Evolutionary conservation across 176 grass and related monocot genomes (phyloP).

Genomic region (Eremochloa ophiuroides): DNA sequence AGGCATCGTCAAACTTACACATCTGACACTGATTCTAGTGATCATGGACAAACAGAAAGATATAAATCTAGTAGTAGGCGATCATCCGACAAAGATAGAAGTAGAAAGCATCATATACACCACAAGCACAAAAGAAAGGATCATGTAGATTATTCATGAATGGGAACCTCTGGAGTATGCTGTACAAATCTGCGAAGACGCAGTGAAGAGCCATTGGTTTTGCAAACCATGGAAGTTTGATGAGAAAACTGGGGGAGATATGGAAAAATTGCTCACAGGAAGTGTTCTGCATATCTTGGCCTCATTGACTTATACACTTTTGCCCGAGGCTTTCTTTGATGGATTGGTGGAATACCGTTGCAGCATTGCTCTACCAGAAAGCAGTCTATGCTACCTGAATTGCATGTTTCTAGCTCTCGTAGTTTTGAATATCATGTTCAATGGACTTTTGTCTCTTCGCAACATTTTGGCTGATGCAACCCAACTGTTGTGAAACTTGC

Average conservation of each 20-base stretch:
- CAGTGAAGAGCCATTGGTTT: neutral
- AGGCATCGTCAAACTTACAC: conserved; percentile 37
- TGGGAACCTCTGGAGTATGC: neutral
- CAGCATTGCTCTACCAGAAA: neutral
- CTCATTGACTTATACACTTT: neutral
- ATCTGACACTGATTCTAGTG: conserved; percentile 52
- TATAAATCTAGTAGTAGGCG: conserved; percentile 45
- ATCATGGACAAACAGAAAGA: conserved; percentile 36
- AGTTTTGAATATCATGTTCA: neutral
- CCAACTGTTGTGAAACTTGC: neutral
- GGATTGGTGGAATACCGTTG: neutral
- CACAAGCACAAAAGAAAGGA: conserved; percentile 46
- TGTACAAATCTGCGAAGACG: neutral
- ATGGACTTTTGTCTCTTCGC: neutral
- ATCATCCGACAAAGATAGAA: conserved; percentile 49
- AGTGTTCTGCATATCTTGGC: neutral
- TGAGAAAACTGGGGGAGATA: neutral
- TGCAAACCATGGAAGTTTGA: neutral
- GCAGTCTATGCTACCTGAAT: neutral
- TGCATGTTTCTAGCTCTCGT: neutral
- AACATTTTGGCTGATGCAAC: neutral
- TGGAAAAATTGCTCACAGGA: neutral
- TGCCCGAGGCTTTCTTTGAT: neutral
- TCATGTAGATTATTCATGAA: conserved; percentile 29
- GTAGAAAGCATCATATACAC: conserved; percentile 49